phyloP scores from a whole-genome alignment of 768 basidiomycete species.

The Trametes gibbosa region DNA sequence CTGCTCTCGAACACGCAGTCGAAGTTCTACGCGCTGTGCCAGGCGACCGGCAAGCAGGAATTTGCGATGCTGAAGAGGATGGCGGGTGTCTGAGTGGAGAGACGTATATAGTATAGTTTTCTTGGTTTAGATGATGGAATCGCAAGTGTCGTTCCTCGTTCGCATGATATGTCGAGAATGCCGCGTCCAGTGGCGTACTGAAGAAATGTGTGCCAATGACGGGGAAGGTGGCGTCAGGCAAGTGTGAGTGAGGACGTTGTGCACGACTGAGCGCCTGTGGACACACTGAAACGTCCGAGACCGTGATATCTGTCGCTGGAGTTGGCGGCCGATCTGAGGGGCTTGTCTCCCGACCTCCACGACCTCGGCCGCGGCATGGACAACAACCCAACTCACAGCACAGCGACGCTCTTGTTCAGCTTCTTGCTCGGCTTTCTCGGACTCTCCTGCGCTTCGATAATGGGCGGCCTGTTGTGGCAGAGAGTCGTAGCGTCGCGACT shows the following conservation, averaged over 20 bases:
- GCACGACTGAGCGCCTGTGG: too few relatives aligned
- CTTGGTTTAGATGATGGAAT: background rate
- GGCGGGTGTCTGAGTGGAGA: slow-evolving; percentile 40
- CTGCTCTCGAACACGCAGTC: slow-evolving; percentile 57
- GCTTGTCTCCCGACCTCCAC: background rate
- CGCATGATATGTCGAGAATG: background rate
- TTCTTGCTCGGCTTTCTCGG: slow-evolving; percentile 18
- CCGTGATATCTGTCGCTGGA: too few relatives aligned
- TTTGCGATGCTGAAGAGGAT: slow-evolving; percentile 67
- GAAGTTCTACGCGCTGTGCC: slow-evolving; percentile 66
- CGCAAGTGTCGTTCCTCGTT: background rate
- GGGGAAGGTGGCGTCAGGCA: background rate
- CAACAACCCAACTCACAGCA: background rate
- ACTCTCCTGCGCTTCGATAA: slow-evolving; percentile 1
- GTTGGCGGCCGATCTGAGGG: background rate
- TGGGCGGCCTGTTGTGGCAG: slow-evolving; percentile 10
- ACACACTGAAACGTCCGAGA: too few relatives aligned
- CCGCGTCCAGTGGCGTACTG: background rate
- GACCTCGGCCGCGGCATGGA: background rate
- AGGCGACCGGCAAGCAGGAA: slow-evolving; percentile 70
- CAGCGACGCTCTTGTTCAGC: slow-evolving; percentile 16
- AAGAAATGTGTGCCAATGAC: background rate
- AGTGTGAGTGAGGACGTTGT: too few relatives aligned
- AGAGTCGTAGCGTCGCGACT: background rate
- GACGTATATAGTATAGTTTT: background rate